phyloP scores from a whole-genome alignment of 768 basidiomycete genomes.

The Auriscalpium orientale region DNA sequence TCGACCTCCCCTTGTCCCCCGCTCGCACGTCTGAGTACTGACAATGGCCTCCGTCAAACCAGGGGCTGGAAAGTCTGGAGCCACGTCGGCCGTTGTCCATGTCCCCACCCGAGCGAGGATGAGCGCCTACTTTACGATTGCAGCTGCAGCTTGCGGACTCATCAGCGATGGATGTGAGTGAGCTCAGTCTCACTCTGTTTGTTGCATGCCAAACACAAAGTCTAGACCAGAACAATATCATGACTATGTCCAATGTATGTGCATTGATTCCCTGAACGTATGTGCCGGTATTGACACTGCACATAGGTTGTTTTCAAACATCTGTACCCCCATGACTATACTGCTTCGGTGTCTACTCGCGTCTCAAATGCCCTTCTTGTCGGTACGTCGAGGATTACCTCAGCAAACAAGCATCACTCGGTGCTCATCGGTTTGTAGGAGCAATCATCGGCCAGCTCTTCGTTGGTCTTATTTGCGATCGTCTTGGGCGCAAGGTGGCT shows the following conservation, averaged over 20 bases:
- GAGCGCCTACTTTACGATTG: conserved; percentile 57
- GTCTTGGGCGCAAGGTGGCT: conserved; percentile 68
- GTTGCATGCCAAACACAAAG: conserved; percentile 15
- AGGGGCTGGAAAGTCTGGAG: too few relatives aligned
- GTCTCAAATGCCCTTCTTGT: conserved; percentile 67
- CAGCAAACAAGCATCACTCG: background rate
- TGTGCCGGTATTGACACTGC: conserved; percentile 4
- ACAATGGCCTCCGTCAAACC: too few relatives aligned
- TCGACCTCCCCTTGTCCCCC: too few relatives aligned
- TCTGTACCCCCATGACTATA: conserved; percentile 59
- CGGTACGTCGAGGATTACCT: conserved; percentile 36
- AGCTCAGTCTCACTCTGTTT: background rate
- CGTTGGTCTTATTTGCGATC: conserved; percentile 67
- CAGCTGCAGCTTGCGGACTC: conserved; percentile 56
- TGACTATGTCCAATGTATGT: conserved; percentile 60
- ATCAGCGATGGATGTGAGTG: conserved; percentile 54
- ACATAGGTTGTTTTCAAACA: conserved; percentile 54
- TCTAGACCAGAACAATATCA: conserved; percentile 56
- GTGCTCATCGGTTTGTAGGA: conserved; percentile 27
- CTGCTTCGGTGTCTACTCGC: conserved; percentile 51
- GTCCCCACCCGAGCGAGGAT: conserved; percentile 27
- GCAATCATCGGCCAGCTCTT: conserved; percentile 53
- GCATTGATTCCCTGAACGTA: background rate
- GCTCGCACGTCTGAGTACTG: too few relatives aligned
- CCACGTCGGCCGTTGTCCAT: too few relatives aligned